phyloP scores from a whole-genome alignment of 148 eudicot genomes.

The Cornus controversa region DNA sequence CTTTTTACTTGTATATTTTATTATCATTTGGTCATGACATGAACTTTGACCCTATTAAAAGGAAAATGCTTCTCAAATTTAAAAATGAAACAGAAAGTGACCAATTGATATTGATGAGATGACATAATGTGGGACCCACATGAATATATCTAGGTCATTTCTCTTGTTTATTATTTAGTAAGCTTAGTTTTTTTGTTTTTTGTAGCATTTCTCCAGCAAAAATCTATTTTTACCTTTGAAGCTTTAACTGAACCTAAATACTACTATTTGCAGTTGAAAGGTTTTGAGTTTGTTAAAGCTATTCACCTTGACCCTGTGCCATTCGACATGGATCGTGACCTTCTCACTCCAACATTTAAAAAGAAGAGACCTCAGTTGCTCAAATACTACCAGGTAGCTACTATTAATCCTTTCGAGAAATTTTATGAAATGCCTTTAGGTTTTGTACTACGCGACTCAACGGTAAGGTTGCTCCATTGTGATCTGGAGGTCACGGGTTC shows the following conservation, averaged over 20 bases:
- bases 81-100: no score
- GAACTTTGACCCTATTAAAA: no score
- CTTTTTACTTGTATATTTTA: neutral
- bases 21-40: neutral
- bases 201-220: neutral
- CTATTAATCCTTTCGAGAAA: constrained; percentile 4
- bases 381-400: constrained; percentile 72
- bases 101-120: no score
- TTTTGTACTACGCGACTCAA: no score
- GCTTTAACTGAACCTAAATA: neutral
- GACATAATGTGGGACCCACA: neutral
- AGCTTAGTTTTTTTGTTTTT: neutral
- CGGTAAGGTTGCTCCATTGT: no score
- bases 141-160: no score
- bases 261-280: constrained; percentile 60
- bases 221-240: neutral
- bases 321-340: constrained; percentile 81
- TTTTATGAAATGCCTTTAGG: neutral
- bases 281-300: constrained; percentile 73
- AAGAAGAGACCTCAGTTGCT: constrained; percentile 82
- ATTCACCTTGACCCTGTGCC: constrained; percentile 75
- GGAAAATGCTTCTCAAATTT: no score
- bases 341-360: constrained; percentile 78
- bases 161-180: neutral
- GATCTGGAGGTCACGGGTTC: no score